phyloP scores from a whole-genome alignment of 768 basidiomycete genomes.

The Mycena vulgaris region DNA sequence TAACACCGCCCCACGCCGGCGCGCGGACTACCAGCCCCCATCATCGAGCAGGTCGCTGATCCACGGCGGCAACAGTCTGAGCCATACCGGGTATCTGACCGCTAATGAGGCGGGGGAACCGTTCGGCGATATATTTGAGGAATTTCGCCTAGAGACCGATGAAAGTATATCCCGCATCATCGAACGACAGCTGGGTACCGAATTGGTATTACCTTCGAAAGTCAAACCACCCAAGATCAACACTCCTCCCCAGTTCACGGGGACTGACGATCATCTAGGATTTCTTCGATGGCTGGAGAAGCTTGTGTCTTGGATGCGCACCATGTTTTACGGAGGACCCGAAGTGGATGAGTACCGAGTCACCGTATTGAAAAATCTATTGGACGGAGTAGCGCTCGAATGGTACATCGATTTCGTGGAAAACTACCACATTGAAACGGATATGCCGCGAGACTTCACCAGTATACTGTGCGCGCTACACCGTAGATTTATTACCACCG shows the following conservation, averaged over 20 bases:
- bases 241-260: background rate
- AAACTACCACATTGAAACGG: background rate
- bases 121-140: background rate
- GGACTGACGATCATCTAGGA: background rate
- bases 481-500: slow-evolving; percentile 10
- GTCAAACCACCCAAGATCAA: background rate
- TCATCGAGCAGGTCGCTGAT: background rate
- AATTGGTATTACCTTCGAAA: background rate
- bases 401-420: slow-evolving; percentile 4
- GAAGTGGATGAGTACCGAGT: background rate
- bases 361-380: background rate
- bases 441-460: background rate
- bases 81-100: background rate
- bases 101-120: background rate
- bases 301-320: background rate
- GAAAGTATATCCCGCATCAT: background rate
- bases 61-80: background rate
- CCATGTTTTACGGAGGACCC: slow-evolving; percentile 8
- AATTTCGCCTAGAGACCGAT: background rate
- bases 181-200: background rate
- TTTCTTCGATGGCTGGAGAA: background rate
- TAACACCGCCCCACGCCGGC: background rate
- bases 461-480: background rate
- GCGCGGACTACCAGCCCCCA: background rate
- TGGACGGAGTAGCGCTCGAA: background rate